These are phyloP conservation scores for Penicillium glabrum DNA, from an alignment of 2,329 filamentous ascomycete genomes.

Conservation along the genomic window DNA sequence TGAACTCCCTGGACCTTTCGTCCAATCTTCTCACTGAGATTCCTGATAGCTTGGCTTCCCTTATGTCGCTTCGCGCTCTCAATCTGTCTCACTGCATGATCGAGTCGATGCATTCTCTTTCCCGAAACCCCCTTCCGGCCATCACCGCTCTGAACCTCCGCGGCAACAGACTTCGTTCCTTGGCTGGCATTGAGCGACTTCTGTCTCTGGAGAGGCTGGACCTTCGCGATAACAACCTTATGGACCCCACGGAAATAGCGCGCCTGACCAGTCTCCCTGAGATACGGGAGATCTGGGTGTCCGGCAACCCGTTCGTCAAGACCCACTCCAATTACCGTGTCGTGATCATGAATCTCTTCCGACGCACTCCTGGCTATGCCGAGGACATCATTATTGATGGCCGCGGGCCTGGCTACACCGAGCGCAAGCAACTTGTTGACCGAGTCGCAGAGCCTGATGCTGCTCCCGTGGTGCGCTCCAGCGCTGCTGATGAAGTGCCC, in stretches of 20 bases:
- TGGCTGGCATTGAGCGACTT: slow-evolving; percentile 86
- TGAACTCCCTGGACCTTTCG: slow-evolving; percentile 90
- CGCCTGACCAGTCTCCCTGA: slow-evolving; percentile 87
- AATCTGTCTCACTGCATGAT: slow-evolving; percentile 99
- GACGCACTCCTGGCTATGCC: slow-evolving; percentile 81
- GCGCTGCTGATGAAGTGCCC: slow-evolving; percentile 61
- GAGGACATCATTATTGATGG: slow-evolving; percentile 91
- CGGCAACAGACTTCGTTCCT: slow-evolving; percentile 79
- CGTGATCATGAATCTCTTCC: slow-evolving; percentile 94
- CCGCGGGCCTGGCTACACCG: slow-evolving; percentile 76
- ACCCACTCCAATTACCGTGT: slow-evolving; percentile 83
- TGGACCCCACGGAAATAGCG: slow-evolving; percentile 88
- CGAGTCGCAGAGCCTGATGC: slow-evolving; percentile 72
- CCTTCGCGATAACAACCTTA: slow-evolving; percentile 82
- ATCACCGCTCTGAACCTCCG: slow-evolving; percentile 92
- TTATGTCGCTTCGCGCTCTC: slow-evolving; percentile 84
- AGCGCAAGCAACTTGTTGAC: slow-evolving; percentile 81
- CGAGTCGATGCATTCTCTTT: slow-evolving; percentile 83
- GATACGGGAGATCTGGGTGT: slow-evolving; percentile 87
- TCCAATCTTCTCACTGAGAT: slow-evolving; percentile 92
- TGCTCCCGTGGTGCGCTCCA: slow-evolving; percentile 74
- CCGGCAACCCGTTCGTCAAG: slow-evolving; percentile 87
- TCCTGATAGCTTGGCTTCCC: slow-evolving; percentile 81
- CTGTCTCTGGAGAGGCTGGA: slow-evolving; percentile 87
- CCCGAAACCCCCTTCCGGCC: slow-evolving; percentile 78